phyloP scores from a whole-genome alignment of 345 rosid genomes.

The Moricandia moricandioides region DNA sequence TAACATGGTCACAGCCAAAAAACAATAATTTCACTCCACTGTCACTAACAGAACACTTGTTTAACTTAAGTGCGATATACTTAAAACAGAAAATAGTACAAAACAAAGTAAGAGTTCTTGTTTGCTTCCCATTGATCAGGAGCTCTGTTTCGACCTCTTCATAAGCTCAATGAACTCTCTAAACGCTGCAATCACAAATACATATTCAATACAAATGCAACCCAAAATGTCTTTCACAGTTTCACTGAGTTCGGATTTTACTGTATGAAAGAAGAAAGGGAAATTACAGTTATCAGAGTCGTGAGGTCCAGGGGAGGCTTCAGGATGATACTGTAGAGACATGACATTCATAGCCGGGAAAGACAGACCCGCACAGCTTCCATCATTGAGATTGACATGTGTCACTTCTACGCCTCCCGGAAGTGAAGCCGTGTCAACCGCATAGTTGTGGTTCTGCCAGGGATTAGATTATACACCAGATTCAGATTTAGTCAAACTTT shows the following conservation, averaged over 20 bases:
- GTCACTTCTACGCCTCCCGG: constrained; percentile 89
- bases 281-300: constrained; percentile 77
- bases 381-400: constrained; percentile 89
- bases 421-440: constrained; percentile 86
- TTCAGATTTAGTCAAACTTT: constrained; percentile 1
- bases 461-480: background rate
- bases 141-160: constrained; percentile 39
- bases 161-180: constrained; percentile 57
- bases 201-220: background rate
- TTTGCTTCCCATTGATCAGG: constrained; percentile 11
- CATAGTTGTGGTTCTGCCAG: constrained; percentile 89
- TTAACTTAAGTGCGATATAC: background rate
- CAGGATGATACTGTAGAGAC: constrained; percentile 97
- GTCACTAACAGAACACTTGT: constrained; percentile 16
- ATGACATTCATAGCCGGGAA: constrained; percentile 67
- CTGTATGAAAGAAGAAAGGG: background rate
- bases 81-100: constrained; percentile 21
- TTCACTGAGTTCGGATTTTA: background rate
- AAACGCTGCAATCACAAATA: constrained; percentile 46
- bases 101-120: background rate
- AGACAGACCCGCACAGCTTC: constrained; percentile 94
- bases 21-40: constrained; percentile 16
- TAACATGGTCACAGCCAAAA: constrained; percentile 1
- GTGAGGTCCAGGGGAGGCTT: constrained; percentile 96
- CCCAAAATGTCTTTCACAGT: background rate